Base-by-base conservation (phyloP, 108 stramenopile species). In the Pseudonitzschia delicatissima region DNA sequence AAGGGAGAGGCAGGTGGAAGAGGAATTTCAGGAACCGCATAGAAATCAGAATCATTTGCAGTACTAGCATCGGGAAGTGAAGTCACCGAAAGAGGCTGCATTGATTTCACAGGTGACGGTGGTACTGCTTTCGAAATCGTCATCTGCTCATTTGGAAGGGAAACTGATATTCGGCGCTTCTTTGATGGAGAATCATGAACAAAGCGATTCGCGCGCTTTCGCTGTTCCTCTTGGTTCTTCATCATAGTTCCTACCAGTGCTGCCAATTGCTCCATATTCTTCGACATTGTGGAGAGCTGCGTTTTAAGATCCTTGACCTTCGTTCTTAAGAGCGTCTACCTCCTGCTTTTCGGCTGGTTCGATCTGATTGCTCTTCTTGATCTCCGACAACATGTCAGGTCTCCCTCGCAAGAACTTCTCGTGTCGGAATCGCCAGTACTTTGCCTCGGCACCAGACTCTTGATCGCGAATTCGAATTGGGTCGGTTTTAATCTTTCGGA, bases 401-500 rank as follows among this genome's bases (percentile, higher is more conserved):
- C 88, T 77, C 13, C 87, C 88, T 7, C 86, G 77, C 25, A 76
- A 60, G 63, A 94, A 94, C 35, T 85, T 81, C 31, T 86, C 85
- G 68, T 94, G 93, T 20, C 82, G 86, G 74, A 93, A 93, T 57
- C 77, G 57, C 87, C 89, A 93, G 63, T 73, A 84, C 52, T 82
- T 93, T 51, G 80, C 75, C 33, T 87, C 84, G 4, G 57, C 71
- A 29, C 77, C 78, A 11, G 62, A 67, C 21, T 71, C 87, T 12
- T 67, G 65, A 23, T 74, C 71, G 51, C 53, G 76, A 45, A 93
- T 67, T 35, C 82, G 79, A 49, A 93, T 70, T 28, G 84, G 75
- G 53, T 93, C 91, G 27, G 75, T 77, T 62, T 87, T 87, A 59
- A 92, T 88, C 51, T 92, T 92, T 12, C 87, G 78, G 34, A 92